Conservation (phyloP, 495 filamentous ascomycete species). For the Tuber umbilicatum region DNA sequence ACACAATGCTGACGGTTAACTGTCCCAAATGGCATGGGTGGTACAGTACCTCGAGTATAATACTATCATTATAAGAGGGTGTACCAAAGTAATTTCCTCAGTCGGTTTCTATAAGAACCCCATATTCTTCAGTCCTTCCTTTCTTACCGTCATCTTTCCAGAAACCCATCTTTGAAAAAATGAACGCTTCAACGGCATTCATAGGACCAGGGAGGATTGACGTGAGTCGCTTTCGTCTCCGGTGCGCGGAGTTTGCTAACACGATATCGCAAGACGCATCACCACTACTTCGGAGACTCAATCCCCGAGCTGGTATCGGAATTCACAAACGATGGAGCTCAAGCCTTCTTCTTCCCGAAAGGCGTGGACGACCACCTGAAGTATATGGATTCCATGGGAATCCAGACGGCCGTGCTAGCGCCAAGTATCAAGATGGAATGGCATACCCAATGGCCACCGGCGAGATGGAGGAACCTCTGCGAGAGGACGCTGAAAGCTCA, state of each 20-base stretch:
- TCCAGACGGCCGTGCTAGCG: neutral
- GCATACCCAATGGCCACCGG: slow-evolving; percentile 1
- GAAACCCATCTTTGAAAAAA: neutral
- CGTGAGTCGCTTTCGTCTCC: neutral
- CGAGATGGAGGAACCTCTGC: neutral
- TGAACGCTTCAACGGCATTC: neutral
- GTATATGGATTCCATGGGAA: slow-evolving; percentile 1
- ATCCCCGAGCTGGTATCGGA: neutral
- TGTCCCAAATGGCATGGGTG: too few species aligned
- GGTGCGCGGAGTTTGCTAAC: neutral
- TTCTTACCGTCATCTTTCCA: neutral
- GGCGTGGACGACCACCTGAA: neutral
- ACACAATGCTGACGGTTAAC: too few species aligned
- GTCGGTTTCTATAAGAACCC: neutral
- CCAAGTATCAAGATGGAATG: slow-evolving; percentile 2
- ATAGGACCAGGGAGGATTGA: neutral
- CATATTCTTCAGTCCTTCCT: neutral
- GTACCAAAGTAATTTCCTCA: neutral
- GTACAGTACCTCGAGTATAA: neutral
- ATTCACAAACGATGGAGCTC: neutral
- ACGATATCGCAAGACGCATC: neutral
- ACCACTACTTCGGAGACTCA: neutral
- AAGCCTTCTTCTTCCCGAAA: neutral
- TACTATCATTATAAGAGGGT: neutral
- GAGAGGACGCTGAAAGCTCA: neutral